Evolutionary conservation across 2,329 filamentous ascomycete species (phyloP), one percentile per base, ranked within the genome.

Genomic region (Apiospora phragmitis): DNA sequence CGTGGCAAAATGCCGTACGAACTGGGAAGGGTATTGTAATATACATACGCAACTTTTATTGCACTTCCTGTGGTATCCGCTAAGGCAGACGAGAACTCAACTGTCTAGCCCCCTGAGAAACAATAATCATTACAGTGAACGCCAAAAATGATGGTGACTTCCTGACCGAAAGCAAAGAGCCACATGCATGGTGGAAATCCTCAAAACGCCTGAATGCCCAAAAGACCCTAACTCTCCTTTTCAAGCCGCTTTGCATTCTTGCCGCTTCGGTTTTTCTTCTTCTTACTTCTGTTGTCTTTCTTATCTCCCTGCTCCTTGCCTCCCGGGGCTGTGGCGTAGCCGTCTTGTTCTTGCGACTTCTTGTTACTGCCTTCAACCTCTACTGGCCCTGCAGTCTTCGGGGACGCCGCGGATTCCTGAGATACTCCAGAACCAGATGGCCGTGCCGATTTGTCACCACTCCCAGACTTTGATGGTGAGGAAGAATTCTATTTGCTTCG

Each of bases 121-220:
- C 29, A 62, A 62, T 62, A 62, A n/a, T 24, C 55, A 62, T 62
- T 38, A 38, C 55, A 38, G 35, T 62, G 18, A 62, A 62, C 55
- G 55, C 55, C 55, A 35, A 35, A 12, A 38, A 59, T 59, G 51
- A 32, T 62, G 47, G 9, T 38, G 55, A 62, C 16, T 62, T 38
- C 55, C 32, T n/a, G 55, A 62, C 55, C 32, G 55, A 38, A 38
- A 38, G 18, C 32, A 62, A 38, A 38, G 32, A 18, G 51, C 51
- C 51, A 32, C 55, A 62, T 24, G 55, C 55, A 32, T 38, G 32
- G 32, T 38, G 12, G 32, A 38, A n/a, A 21, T 62, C 55, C 55
- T 62, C 55, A 38, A 62, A 62, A 62, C 55, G 55, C 55, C 55
- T 62, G 29, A 62, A 62, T 62, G 55, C 55, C 35, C 32, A 62